Percentiles rank a stretch among this genome's conserved stretches.
phyloP scores from a whole-genome alignment of 805 yeast genomes.

The Saccharomycopsis oosterbeekiorum region DNA sequence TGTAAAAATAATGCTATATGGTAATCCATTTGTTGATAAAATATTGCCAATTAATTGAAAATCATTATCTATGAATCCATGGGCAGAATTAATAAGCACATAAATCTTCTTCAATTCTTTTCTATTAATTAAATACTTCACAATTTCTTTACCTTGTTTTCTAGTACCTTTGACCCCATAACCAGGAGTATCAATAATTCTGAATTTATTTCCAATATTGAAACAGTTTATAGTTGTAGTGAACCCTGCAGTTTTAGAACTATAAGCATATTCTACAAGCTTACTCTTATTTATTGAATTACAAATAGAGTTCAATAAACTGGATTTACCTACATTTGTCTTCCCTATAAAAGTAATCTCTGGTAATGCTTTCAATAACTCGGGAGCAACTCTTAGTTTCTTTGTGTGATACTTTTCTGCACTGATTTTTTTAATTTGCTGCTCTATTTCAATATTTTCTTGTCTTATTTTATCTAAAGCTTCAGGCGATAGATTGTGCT shows the following conservation, averaged over 20 bases:
- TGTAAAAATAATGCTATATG: constrained; percentile 68
- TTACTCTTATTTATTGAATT: constrained; percentile 28
- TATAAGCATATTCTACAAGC: constrained; percentile 37
- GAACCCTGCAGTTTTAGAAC: constrained; percentile 46
- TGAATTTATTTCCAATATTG: constrained; percentile 46
- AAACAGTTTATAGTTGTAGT: constrained; percentile 60
- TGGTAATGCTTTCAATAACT: constrained; percentile 34
- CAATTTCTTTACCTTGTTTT: constrained; percentile 60
- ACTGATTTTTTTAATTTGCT: neutral
- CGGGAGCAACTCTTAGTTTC: constrained; percentile 6
- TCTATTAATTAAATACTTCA: constrained; percentile 51
- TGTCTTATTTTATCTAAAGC: neutral
- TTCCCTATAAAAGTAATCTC: constrained; percentile 72
- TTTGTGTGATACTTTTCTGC: constrained; percentile 12
- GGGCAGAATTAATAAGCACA: constrained; percentile 49
- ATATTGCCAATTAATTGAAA: constrained; percentile 36
- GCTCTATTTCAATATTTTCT: neutral
- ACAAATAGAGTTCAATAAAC: constrained; percentile 55
- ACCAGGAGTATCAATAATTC: constrained; percentile 83
- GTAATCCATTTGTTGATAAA: constrained; percentile 44
- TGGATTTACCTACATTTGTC: constrained; percentile 82
- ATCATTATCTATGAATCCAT: constrained; percentile 55
- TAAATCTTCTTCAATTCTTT: constrained; percentile 47
- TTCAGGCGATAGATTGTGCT: neutral
- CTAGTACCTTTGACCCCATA: constrained; percentile 64